These are phyloP conservation scores for Diplocarpon mali DNA, from an alignment of 2,329 filamentous ascomycete species.

Conservation along the genomic window DNA sequence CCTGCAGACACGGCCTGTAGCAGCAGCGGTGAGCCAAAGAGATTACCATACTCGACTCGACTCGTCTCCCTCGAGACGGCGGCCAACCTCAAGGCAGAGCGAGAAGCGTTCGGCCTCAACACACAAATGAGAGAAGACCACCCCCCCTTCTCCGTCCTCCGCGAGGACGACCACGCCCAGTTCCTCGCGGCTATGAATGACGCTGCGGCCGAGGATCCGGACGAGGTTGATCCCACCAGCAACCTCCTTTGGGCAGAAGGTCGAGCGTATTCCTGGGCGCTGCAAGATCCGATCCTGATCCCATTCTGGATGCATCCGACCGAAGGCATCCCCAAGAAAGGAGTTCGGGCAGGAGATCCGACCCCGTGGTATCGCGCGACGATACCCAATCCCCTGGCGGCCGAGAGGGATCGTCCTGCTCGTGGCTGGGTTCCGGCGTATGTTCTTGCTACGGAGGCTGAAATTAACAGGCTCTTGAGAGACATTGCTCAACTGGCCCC, in stretches of 20 bases:
- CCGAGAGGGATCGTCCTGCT: constrained; percentile 2
- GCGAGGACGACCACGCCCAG: constrained; percentile 10
- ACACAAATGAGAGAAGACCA: constrained; percentile 17
- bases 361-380: constrained; percentile 10
- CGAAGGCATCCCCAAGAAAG: constrained; percentile 14
- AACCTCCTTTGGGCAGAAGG: constrained; percentile 18
- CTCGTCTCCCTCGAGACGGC: constrained; percentile 10
- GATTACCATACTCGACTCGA: constrained; percentile 13
- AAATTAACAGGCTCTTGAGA: constrained; percentile 8
- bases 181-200: constrained; percentile 15
- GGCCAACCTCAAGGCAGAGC: constrained; percentile 5
- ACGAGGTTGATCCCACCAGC: constrained; percentile 9
- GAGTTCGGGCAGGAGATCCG: constrained; percentile 4
- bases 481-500: neutral
- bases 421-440: constrained; percentile 8
- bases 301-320: constrained; percentile 21
- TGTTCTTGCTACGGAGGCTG: constrained; percentile 4
- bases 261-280: constrained; percentile 18
- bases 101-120: constrained; percentile 6
- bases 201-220: constrained; percentile 12
- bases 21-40: neutral
- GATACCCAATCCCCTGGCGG: neutral
- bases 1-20: neutral
- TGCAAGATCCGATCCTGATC: constrained; percentile 18
- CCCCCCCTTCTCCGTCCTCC: constrained; percentile 17